Evolutionary conservation across 2,329 filamentous ascomycete species (phyloP), one percentile per base, ranked within the genome.

Genomic region (Ophiostoma fasciatum): DNA sequence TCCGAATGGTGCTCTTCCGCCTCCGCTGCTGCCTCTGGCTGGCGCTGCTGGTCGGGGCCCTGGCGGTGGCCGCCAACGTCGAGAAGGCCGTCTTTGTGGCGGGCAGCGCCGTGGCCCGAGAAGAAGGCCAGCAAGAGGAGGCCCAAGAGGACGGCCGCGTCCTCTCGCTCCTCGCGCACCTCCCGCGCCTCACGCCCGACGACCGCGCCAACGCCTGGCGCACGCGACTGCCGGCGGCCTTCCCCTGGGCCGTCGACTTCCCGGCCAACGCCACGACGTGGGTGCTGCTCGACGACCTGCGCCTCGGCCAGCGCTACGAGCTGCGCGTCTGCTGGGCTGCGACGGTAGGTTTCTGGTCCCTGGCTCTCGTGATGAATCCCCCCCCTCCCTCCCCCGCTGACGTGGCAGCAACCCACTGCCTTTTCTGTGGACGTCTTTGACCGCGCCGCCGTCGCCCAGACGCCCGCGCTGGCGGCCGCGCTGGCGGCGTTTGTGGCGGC

Each of bases 261-360:
- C 53, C 62, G 11, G 83, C 82, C 7, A 58, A 63, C 10, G 64
- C 76, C 35, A 78, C 80, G 31, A 78, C 80, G 20, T 96, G 90
- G 90, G 71, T 85, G 46, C 60, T 88, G 7, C 69, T 98, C 6
- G 70, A 80, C 38, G 61, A 66, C 23, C 64, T 98, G 37, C 64
- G 59, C n/a, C 68, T 73, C 25, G 72, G 74, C 10, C 78, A 79
- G 50, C 71, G 85, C 45, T 94, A 96, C 64, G 90, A 98, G 62
- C 70, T 93, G 33, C 76, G 90, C 37, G 67, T 94, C 41, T 96
- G 88, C 60, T 98, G 88, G 87, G 68, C 84, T 41, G 90, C 90
- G 28, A 90, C 79, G 42, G 88, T 94, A 68, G 14, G 33, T 35
- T 14, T 14, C 26, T 34, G 20, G 31, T 38, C 26, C 28, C 31